phyloP scores from a whole-genome alignment of 305 asterid species.

The Monarda citriodora region DNA sequence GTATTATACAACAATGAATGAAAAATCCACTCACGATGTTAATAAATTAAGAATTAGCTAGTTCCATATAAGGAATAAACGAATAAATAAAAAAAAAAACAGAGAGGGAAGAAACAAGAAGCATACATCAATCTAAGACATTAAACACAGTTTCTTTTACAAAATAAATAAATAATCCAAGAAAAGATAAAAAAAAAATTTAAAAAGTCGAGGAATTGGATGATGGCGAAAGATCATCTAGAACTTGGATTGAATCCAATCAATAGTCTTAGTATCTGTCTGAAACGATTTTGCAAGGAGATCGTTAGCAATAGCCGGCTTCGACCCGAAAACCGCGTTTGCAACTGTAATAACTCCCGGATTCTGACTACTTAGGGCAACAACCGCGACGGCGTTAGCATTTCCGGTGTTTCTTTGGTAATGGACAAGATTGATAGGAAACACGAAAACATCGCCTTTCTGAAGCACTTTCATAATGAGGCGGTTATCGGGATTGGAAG shows the following conservation, averaged over 20 bases:
- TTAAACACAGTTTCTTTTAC: too few species aligned
- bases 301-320: slow-evolving; percentile 13
- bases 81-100: too few species aligned
- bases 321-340: slow-evolving; percentile 25
- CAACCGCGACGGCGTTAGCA: slow-evolving; percentile 18
- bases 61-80: too few species aligned
- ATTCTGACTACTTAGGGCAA: slow-evolving; percentile 32
- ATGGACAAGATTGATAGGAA: slow-evolving; percentile 43
- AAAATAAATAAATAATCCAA: too few species aligned
- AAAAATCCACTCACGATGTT: background rate
- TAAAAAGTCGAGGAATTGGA: too few species aligned
- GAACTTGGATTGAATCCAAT: too few species aligned
- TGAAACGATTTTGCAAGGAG: slow-evolving; percentile 27
- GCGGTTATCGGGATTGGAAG: slow-evolving; percentile 39
- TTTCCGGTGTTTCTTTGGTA: slow-evolving; percentile 23
- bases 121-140: too few species aligned
- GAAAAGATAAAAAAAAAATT: too few species aligned
- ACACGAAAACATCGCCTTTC: slow-evolving; percentile 46
- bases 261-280: too few species aligned
- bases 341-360: slow-evolving; percentile 21
- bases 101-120: too few species aligned
- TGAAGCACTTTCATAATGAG: slow-evolving; percentile 31
- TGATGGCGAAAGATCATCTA: too few species aligned
- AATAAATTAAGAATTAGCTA: too few species aligned
- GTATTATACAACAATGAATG: background rate